Evolutionary conservation across 257 asterid genomes (phyloP), one percentile per base, ranked within the genome.

Genomic region (Handroanthus guayacan): DNA sequence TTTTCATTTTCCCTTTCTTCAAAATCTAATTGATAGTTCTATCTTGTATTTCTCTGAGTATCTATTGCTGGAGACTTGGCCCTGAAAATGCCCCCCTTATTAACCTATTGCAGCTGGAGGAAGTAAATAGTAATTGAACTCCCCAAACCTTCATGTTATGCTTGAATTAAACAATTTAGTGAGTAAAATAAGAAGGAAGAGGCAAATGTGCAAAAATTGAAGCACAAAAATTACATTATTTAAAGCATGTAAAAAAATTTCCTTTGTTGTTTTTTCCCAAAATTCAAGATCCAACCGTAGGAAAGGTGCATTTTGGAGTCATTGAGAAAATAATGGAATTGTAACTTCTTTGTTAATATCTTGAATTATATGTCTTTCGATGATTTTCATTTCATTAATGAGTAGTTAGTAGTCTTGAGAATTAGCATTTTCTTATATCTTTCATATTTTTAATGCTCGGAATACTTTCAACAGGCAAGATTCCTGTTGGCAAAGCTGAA

Each of bases 401-500:
- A 14, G 2, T 25, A 13, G n/a, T 54, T 34, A 13, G 12, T 68
- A 16, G 6, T 4, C 31, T 50, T 5, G 36, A 69, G 37, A 62
- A 9, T 31, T 34, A 5, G 10, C 9, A 9, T 57, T 10, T 10
- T 71, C 43, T 25, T 3, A 7, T n/a, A 14, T 43, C 51, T 36
- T 47, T 68, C 55, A 48, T 39, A 5, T 51, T 58, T 64, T 71
- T 41, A 8, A 43, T 67, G 43, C 25, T 71, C 39, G 43, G 47
- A 38, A 14, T 69, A 73, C 60, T 78, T 74, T 82, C 71, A 38
- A 82, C 94, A 95, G 99, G 99, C 98, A 80, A 91, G 99, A 62
- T 95, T 95, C 62, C 78, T 95, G 78, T 86, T 95, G 90, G 99
- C 97, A 48, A 95, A 95, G 84, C 79, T 95, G 90, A 95, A 95